Conservation (phyloP, 1,284 basidiomycete species). For the Sporisorium reilianum region DNA sequence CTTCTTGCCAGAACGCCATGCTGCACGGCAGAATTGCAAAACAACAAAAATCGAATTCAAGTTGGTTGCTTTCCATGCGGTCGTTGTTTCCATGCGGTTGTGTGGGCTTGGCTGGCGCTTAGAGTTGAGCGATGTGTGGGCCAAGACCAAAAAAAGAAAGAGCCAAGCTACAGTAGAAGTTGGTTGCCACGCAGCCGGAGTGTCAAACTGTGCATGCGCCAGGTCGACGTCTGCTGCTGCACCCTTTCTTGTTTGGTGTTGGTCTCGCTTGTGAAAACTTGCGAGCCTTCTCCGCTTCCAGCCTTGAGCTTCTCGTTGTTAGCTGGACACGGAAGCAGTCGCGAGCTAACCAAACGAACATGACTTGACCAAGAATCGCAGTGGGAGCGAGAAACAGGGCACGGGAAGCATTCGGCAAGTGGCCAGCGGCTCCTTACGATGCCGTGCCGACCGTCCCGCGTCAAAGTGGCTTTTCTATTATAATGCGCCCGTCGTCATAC, state of each 20-base stretch:
- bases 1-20: too few relatives aligned
- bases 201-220: slow-evolving; percentile 21
- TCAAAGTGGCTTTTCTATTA: neutral
- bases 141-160: too few relatives aligned
- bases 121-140: too few relatives aligned
- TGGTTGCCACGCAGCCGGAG: slow-evolving; percentile 8
- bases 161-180: slow-evolving; percentile 8
- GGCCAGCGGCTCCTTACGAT: neutral
- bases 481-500: neutral
- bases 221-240: neutral
- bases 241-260: neutral
- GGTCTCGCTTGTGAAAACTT: neutral
- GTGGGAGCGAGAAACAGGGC: neutral
- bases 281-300: neutral
- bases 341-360: neutral
- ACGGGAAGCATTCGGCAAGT: neutral
- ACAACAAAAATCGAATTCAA: neutral
- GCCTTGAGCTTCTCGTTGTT: neutral
- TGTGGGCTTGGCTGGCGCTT: neutral
- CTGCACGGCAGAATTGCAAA: neutral
- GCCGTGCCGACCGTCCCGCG: neutral
- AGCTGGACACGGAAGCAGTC: too few relatives aligned
- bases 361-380: too few relatives aligned
- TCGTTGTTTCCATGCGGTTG: too few relatives aligned
- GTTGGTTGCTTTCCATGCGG: neutral